Evolutionary conservation across 2,329 filamentous ascomycete genomes (phyloP), one percentile per base, ranked within the genome.

Genomic region (Colletotrichum cuscutae): DNA sequence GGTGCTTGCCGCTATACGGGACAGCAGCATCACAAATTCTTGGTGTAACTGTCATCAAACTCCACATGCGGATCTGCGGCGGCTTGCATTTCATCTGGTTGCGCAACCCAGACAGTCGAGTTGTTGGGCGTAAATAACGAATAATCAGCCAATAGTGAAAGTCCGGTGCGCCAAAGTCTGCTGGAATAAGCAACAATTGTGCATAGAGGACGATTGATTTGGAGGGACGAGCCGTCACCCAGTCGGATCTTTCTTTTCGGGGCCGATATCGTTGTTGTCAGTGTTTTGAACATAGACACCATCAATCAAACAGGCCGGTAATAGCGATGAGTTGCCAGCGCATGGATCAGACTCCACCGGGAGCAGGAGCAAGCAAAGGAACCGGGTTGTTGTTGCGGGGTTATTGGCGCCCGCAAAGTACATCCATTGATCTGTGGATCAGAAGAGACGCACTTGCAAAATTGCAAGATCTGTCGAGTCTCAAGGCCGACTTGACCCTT

Each of bases 31-130:
- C 11, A 49, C 8, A 49, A 19, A 49, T 12, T 2, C 35, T 49
- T 26, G 6, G 49, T 58, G 71, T 26, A 42, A 49, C 56, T 28
- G 30, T 49, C 60, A 35, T 53, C 30, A 54, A 54, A 54, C 61
- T 49, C 37, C 46, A 68, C 59, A 68, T 63, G n/a, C 42, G 46
- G 62, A 73, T 73, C 68, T 72, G 62, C 71, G 52, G 35, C 68
- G 58, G 57, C 71, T 73, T 72, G 71, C 68, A 67, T 65, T 24
- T 30, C 30, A 24, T n/a, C 42, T 13, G 22, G 61, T 24, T 46
- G 56, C 28, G 70, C 32, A 26, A 57, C 32, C 42, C 2, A 60
- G 7, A 26, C 37, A 53, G 32, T 37, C 42, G 15, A 30, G 26
- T 28, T 46, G 8, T 11, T 60, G n/a, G 32, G 24, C 15, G 53